phyloP scores from a whole-genome alignment of 805 yeast genomes.

The Groenewaldozyma salmanticensis region DNA sequence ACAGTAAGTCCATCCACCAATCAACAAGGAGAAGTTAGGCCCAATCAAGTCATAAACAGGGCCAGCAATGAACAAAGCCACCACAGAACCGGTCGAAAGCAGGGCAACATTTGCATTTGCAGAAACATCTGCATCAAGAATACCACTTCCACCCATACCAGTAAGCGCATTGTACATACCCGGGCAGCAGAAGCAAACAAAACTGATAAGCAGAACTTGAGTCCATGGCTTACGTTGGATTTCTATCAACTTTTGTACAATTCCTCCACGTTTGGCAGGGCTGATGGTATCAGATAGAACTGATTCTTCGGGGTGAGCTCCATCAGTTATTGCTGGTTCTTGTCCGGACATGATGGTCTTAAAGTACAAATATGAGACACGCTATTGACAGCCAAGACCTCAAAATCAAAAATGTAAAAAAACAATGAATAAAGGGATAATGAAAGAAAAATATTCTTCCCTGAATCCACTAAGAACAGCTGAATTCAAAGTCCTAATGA shows the following conservation, averaged over 20 bases:
- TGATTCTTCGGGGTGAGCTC: neutral
- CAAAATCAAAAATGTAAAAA: too few relatives aligned
- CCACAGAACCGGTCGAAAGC: slow-evolving; percentile 21
- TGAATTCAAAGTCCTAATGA: too few relatives aligned
- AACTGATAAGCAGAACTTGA: slow-evolving; percentile 22
- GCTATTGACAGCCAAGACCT: too few relatives aligned
- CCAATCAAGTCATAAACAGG: slow-evolving; percentile 24
- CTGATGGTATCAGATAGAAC: neutral
- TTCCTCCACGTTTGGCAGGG: neutral
- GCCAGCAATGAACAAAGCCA: slow-evolving; percentile 23
- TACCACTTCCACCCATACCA: slow-evolving; percentile 27
- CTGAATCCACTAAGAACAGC: too few relatives aligned
- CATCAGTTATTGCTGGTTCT: too few relatives aligned
- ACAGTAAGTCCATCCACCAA: slow-evolving; percentile 49
- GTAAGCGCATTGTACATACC: slow-evolving; percentile 27
- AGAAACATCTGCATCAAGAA: slow-evolving; percentile 22
- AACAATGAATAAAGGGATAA: too few relatives aligned
- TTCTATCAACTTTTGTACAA: slow-evolving; percentile 1
- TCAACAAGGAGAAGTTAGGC: slow-evolving; percentile 27
- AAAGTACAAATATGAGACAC: too few relatives aligned
- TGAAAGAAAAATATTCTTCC: too few relatives aligned
- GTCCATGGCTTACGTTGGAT: slow-evolving; percentile 14
- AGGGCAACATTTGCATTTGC: slow-evolving; percentile 25
- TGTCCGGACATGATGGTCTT: too few relatives aligned
- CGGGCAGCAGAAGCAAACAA: slow-evolving; percentile 27